Evolutionary conservation across 2,329 filamentous ascomycete species (phyloP).

Genomic region (Colletotrichum godetiae): DNA sequence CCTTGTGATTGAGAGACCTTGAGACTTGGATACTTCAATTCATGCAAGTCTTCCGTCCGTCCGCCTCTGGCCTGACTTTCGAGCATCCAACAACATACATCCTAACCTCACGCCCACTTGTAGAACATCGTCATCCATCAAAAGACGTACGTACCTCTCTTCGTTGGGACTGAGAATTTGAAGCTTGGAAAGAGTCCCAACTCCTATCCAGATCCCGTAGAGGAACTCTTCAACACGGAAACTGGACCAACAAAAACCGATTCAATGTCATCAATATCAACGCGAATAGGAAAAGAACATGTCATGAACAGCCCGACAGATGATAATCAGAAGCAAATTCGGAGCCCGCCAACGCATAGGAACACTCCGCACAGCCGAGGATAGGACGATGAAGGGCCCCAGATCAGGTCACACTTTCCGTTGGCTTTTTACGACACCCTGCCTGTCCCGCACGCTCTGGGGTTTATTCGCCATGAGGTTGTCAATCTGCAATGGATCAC

Average conservation of each 20-base stretch:
- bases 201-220: background rate
- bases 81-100: background rate
- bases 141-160: slow-evolving; percentile 5
- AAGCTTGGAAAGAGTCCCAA: background rate
- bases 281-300: slow-evolving; percentile 16
- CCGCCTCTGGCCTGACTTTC: slow-evolving; percentile 11
- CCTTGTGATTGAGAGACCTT: background rate
- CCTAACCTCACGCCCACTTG: slow-evolving; percentile 28
- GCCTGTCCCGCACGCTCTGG: slow-evolving; percentile 18
- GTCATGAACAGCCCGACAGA: slow-evolving; percentile 12
- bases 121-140: background rate
- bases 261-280: slow-evolving; percentile 14
- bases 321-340: slow-evolving; percentile 32
- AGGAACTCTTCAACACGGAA: background rate
- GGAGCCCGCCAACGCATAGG: background rate
- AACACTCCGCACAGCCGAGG: slow-evolving; percentile 32
- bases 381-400: slow-evolving; percentile 29
- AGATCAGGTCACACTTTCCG: slow-evolving; percentile 32
- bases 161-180: slow-evolving; percentile 18
- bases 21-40: background rate
- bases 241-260: slow-evolving; percentile 21
- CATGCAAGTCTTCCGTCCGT: slow-evolving; percentile 10
- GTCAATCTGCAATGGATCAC: slow-evolving; percentile 33
- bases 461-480: slow-evolving; percentile 17
- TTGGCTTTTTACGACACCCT: slow-evolving; percentile 13